Evolutionary conservation across 2,329 filamentous ascomycete genomes (phyloP), one percentile per base, ranked within the genome.

Genomic region (Aspergillus bombycis): DNA sequence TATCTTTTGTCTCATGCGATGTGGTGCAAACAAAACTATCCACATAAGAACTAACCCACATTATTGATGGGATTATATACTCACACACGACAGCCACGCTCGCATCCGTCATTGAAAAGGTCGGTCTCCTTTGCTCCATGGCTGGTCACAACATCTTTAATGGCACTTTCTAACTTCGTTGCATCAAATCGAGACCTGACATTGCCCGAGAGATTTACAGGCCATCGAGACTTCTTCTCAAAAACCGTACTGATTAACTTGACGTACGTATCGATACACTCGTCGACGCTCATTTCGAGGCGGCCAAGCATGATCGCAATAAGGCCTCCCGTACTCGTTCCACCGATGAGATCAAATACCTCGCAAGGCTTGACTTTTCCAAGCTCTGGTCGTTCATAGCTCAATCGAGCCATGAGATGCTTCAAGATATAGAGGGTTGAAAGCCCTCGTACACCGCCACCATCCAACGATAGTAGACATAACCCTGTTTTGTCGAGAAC

Each of bases 281-380:
- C 78, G 23, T 72, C 61, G 4, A 82, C 74, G 21, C 70, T 74
- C 78, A 84, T 80, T 32, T 75, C 66, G 2, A 84, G 70, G 5
- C 79, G 74, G 0, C 81, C 81, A 10, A 83, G 74, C 75, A 84
- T 80, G 34, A 84, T 76, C 1, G 81, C 80, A 16, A 83, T 79
- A 16, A 62, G 53, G 72, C 75, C 75, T 61, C 75, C 75, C 3
- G 75, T 74, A 41, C 71, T 72, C 2, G 75, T 78, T 1, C 76
- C 76, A 5, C 69, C 72, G 9, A 83, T 81, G 60, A 83, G 72
- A 57, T 78, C 75, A 58, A 78, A 78, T 36, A 70, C 60, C 4
- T 78, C 72, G 57, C 75, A 75, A 14, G 76, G 75, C 55, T 73
- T 70, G 1, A 73, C 65, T 0, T 57, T 57, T 3, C 57, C 28